Evolutionary conservation across 2,329 filamentous ascomycete genomes (phyloP).

Genomic region (Elsinoe australis): DNA sequence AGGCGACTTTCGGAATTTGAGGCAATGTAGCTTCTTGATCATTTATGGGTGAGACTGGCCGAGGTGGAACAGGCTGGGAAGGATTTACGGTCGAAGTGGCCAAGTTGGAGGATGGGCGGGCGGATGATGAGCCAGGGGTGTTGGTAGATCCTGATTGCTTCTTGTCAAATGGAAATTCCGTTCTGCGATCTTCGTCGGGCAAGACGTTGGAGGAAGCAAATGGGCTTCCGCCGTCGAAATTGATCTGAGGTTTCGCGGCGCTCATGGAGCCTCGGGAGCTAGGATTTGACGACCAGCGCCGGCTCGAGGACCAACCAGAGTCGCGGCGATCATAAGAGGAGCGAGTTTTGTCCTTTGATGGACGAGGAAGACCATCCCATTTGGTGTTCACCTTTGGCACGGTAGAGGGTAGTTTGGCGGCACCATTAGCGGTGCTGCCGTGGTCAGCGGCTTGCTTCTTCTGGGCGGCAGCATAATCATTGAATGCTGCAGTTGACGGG

Average conservation of each 20-base stretch:
- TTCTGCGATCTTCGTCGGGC: slow-evolving; percentile 8
- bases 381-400: slow-evolving; percentile 13
- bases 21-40: slow-evolving; percentile 8
- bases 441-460: background rate
- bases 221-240: slow-evolving; percentile 2
- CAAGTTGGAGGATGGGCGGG: slow-evolving; percentile 13
- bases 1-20: background rate
- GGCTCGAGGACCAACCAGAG: slow-evolving; percentile 9
- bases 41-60: slow-evolving; percentile 7
- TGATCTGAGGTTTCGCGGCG: slow-evolving; percentile 6
- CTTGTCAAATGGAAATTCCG: slow-evolving; percentile 8
- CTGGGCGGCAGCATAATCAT: background rate
- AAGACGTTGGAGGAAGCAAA: slow-evolving; percentile 8
- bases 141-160: background rate
- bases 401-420: background rate
- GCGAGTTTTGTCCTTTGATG: background rate
- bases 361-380: slow-evolving; percentile 14
- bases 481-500: background rate
- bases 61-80: background rate
- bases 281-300: slow-evolving; percentile 10
- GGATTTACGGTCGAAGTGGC: slow-evolving; percentile 3
- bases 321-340: background rate
- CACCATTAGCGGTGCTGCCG: background rate
- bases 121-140: background rate
- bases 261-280: slow-evolving; percentile 9